Percentiles rank a stretch among this genome's conserved stretches.
Conservation (phyloP, 805 yeast species). For the Monosporozyma aquatica region DNA sequence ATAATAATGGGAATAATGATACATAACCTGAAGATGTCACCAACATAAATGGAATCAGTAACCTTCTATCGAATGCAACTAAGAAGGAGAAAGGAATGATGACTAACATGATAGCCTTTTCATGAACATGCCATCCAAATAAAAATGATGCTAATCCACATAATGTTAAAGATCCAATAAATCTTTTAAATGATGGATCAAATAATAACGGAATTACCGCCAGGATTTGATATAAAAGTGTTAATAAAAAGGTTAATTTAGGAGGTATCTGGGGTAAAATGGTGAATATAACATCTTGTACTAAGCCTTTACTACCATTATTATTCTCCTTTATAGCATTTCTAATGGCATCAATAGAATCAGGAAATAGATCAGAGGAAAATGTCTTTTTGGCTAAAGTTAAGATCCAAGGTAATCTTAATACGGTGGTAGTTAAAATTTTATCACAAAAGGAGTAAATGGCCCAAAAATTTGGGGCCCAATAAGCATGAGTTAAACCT, state of each 20-base stretch:
- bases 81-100: conserved; percentile 82
- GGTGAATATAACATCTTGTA: conserved; percentile 79
- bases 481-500: conserved; percentile 94
- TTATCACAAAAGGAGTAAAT: conserved; percentile 78
- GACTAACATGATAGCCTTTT: conserved; percentile 86
- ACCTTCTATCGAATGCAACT: conserved; percentile 58
- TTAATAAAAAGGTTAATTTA: conserved; percentile 61
- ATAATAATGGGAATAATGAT: conserved; percentile 79
- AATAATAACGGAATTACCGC: conserved; percentile 63
- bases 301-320: conserved; percentile 73
- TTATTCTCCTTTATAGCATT: conserved; percentile 27
- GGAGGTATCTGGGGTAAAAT: conserved; percentile 79
- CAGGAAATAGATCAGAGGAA: conserved; percentile 29
- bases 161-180: conserved; percentile 73
- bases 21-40: conserved; percentile 75
- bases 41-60: conserved; percentile 62
- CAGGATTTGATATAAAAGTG: conserved; percentile 75
- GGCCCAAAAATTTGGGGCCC: conserved; percentile 99
- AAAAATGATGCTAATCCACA: conserved; percentile 88
- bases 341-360: conserved; percentile 24
- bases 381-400: conserved; percentile 31
- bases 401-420: conserved; percentile 37
- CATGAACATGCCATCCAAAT: conserved; percentile 99
- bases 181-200: conserved; percentile 68
- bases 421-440: conserved; percentile 39